These are phyloP conservation scores for Penicillium sp. DNA, from an alignment of 2,329 filamentous ascomycete genomes.

Conservation along the genomic window DNA sequence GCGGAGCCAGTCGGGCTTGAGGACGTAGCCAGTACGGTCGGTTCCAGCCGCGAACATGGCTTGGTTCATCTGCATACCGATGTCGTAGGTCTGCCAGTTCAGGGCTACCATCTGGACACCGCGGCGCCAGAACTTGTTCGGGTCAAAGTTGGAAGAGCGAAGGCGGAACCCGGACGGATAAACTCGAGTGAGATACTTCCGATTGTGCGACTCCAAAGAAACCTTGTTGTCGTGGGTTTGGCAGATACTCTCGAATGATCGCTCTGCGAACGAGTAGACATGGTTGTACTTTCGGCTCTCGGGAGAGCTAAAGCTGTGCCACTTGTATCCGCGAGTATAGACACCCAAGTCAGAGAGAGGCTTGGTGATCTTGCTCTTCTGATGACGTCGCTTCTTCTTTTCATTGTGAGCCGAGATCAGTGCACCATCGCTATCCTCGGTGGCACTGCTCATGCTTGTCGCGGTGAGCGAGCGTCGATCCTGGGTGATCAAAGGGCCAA, in stretches of 20 bases:
- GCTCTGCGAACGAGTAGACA: conserved; percentile 92
- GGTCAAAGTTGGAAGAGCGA: conserved; percentile 91
- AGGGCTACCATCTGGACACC: conserved; percentile 97
- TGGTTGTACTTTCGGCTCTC: conserved; percentile 91
- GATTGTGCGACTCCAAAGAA: conserved; percentile 85
- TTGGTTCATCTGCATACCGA: conserved; percentile 93
- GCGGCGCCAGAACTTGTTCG: conserved; percentile 88
- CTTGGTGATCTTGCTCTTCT: conserved; percentile 81
- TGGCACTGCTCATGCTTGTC: conserved; percentile 61
- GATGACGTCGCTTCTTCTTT: conserved; percentile 60
- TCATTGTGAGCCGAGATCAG: conserved; percentile 57
- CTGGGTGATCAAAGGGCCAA: conserved; percentile 51
- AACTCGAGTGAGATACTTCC: conserved; percentile 87
- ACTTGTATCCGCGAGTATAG: conserved; percentile 77
- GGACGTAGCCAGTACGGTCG: conserved; percentile 87
- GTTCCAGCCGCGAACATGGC: conserved; percentile 94
- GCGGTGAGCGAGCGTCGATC: conserved; percentile 59
- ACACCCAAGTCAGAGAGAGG: conserved; percentile 85
- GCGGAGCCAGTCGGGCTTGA: conserved; percentile 87
- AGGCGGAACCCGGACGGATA: conserved; percentile 85
- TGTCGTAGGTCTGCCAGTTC: conserved; percentile 98
- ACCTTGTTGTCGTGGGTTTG: conserved; percentile 76
- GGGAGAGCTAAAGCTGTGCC: conserved; percentile 74
- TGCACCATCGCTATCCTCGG: conserved; percentile 77
- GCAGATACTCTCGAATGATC: conserved; percentile 80